A percentile compares a stretch with the other conserved stretches of the same genome.
Evolutionary conservation across 192 early-diverging fungal genomes (phyloP).

Genomic region (Linnemannia hyalina): DNA sequence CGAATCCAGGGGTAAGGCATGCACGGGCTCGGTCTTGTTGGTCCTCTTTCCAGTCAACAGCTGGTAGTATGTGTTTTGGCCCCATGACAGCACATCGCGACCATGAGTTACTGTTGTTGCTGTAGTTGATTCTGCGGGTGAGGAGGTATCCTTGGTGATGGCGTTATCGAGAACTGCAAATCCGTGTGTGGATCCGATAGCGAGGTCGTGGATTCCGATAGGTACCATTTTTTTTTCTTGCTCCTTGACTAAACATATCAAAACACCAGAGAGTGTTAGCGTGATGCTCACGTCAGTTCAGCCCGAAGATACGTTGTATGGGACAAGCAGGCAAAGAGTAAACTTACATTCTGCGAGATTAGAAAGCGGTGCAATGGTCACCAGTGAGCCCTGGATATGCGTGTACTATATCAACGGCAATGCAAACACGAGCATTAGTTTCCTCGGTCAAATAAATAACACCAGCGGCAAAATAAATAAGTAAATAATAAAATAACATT

Average conservation of each 20-base stretch:
- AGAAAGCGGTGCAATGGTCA: slow-evolving; percentile 34
- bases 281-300: background rate
- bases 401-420: slow-evolving; percentile 17
- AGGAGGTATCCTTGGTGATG: slow-evolving; percentile 17
- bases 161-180: slow-evolving; percentile 60
- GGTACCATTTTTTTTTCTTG: slow-evolving; percentile 47
- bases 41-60: slow-evolving; percentile 55
- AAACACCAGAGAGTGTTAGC: background rate
- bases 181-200: slow-evolving; percentile 55
- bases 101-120: slow-evolving; percentile 32
- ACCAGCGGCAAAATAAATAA: background rate
- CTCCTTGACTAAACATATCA: slow-evolving; percentile 38
- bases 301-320: background rate
- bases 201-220: slow-evolving; percentile 53
- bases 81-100: slow-evolving; percentile 59
- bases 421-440: background rate
- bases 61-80: slow-evolving; percentile 58
- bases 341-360: slow-evolving; percentile 47
- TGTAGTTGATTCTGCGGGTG: background rate
- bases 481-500: background rate
- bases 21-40: slow-evolving; percentile 52
- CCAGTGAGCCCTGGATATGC: slow-evolving; percentile 48
- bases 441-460: background rate
- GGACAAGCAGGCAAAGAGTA: background rate
- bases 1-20: slow-evolving; percentile 52